Percentiles rank a stretch among this genome's conserved stretches.
Conservation (phyloP, 441 rosid genomes). For the Kokia cookei region DNA sequence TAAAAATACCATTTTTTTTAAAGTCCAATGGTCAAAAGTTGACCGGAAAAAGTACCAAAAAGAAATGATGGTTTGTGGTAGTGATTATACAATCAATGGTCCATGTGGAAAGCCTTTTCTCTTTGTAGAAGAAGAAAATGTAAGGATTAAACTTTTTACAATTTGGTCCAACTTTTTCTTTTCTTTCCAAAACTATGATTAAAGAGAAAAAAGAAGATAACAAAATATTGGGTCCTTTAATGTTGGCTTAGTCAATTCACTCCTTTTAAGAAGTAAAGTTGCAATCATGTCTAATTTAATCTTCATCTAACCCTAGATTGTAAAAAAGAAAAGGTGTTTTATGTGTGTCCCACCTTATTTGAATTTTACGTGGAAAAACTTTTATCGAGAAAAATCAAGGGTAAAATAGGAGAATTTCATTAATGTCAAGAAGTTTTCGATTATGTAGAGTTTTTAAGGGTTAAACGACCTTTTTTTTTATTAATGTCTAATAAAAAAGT, state of each 20-base stretch:
- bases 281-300: not conserved
- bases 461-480: too few relatives aligned
- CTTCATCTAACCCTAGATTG: not conserved
- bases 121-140: slow-evolving; percentile 12
- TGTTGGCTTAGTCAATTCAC: slow-evolving; percentile 39
- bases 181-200: slow-evolving; percentile 9
- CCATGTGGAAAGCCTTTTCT: slow-evolving; percentile 22
- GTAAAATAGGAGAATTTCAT: too few relatives aligned
- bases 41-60: not conserved
- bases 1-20: not conserved
- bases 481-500: too few relatives aligned
- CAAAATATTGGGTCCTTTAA: not conserved
- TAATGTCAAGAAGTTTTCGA: too few relatives aligned
- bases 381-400: too few relatives aligned
- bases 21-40: not conserved
- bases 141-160: not conserved
- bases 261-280: slow-evolving; percentile 34
- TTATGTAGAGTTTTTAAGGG: too few relatives aligned
- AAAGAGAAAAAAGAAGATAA: not conserved
- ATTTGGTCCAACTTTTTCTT: slow-evolving; percentile 18
- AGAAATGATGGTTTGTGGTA: slow-evolving; percentile 9
- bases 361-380: not conserved
- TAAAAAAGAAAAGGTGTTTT: not conserved
- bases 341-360: not conserved
- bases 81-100: slow-evolving; percentile 35